A percentile compares a stretch with the other conserved stretches of the same genome.
Evolutionary conservation across 495 filamentous ascomycete species (phyloP).

Genomic region (Annulohypoxylon stygium): DNA sequence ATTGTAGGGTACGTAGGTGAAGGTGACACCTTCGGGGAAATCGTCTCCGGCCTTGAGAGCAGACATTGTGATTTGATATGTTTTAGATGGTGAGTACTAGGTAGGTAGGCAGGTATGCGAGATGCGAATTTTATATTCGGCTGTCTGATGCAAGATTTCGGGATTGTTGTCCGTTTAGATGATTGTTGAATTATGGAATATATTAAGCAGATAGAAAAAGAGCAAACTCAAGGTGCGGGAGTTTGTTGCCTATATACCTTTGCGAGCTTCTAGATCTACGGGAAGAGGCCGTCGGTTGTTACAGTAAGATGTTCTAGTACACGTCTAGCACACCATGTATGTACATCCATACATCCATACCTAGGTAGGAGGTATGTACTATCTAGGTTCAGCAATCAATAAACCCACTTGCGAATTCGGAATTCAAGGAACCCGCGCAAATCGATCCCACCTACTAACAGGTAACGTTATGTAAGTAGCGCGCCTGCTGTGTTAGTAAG

Average conservation of each 20-base stretch:
- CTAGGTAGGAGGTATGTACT: not conserved
- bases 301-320: slow-evolving; percentile 35
- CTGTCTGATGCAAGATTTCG: not conserved
- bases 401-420: slow-evolving; percentile 24
- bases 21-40: slow-evolving; percentile 84
- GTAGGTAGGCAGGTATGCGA: not conserved
- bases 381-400: slow-evolving; percentile 9
- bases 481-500: not conserved
- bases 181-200: slow-evolving; percentile 2
- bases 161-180: not conserved
- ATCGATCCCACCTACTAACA: slow-evolving; percentile 4
- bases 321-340: too few species aligned
- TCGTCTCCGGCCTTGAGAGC: slow-evolving; percentile 81
- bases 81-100: not conserved
- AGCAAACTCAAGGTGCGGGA: slow-evolving; percentile 16
- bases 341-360: too few species aligned
- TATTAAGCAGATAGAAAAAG: not conserved
- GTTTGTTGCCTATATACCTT: slow-evolving; percentile 27
- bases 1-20: slow-evolving; percentile 81
- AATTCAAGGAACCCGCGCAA: slow-evolving; percentile 11
- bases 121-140: not conserved
- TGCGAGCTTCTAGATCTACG: not conserved
- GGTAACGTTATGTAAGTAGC: slow-evolving; percentile 9
- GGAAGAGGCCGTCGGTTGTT: slow-evolving; percentile 18
- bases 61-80: slow-evolving; percentile 69